These are phyloP conservation scores for Carex kokanica DNA, from an alignment of 176 grass and related monocot genomes.

Conservation along the genomic window DNA sequence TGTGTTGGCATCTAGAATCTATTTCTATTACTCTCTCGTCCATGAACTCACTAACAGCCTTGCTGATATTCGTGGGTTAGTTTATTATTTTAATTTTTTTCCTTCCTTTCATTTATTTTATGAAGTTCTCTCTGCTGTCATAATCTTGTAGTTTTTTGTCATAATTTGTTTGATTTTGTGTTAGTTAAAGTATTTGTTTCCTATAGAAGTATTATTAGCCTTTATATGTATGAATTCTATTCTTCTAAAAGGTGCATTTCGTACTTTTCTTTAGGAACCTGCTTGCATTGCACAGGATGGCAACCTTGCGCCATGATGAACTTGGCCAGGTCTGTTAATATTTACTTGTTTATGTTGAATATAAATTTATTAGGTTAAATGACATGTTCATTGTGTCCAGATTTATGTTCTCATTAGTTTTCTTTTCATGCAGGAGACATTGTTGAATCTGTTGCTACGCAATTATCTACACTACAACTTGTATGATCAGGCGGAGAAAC, in stretches of 20 bases:
- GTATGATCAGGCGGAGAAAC: conserved; percentile 87
- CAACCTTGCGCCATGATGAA: conserved; percentile 70
- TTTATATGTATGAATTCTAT: not conserved
- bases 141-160: not conserved
- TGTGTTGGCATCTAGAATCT: conserved; percentile 67
- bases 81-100: conserved; percentile 19
- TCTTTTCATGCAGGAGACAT: conserved; percentile 55
- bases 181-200: not conserved
- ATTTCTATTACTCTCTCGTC: conserved; percentile 64
- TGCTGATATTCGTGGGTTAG: conserved; percentile 81
- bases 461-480: conserved; percentile 98
- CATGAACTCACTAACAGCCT: conserved; percentile 78
- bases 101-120: not conserved
- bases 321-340: conserved; percentile 72
- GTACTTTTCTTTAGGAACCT: conserved; percentile 45
- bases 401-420: conserved; percentile 15
- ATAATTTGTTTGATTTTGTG: conserved; percentile 4
- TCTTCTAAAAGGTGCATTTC: conserved; percentile 2
- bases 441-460: conserved; percentile 94
- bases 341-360: not conserved
- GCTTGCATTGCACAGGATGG: conserved; percentile 70
- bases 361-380: conserved; percentile 3
- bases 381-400: not conserved
- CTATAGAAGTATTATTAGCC: not conserved
- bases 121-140: too few species aligned